Base-by-base conservation (phyloP, 2,329 filamentous ascomycete species). In the Trichophyton schoenleinii region DNA sequence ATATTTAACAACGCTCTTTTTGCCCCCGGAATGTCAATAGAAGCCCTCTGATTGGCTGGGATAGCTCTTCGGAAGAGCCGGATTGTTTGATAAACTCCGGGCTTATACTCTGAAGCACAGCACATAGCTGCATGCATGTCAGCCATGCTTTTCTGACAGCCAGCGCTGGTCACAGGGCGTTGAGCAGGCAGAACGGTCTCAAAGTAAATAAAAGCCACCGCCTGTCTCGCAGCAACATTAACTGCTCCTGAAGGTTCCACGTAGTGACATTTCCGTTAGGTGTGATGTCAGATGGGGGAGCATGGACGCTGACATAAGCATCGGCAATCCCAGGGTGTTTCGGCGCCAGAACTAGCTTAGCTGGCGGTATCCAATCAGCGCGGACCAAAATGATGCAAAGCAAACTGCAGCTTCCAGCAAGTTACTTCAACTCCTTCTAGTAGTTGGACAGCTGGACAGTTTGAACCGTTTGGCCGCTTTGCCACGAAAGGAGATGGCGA, bases 321-420 rank as follows among this genome's bases (percentile, higher is more conserved):
- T 55, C 52, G 52, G 52, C 52, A 55, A 55, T 55, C 18, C 9
- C 52, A 55, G 52, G 52, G 28, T 34, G 52, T 55, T 55, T 55
- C 11, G 15, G 28, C 8, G 2, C 52, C 7, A 15, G 52, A 18
- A 28, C 18, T 6, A 52, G 18, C 34, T 38, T 13, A 28, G 34
- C 34, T 38, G 1, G 8, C 3, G 34, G 34, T 38, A 38, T 38
- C 34, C 34, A 38, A 38, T 38, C 34, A 38, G 34, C 1, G 34
- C 13, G 34, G 34, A 38, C 11, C 34, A 13, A 38, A 13, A 13
- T 11, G 34, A 38, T 38, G 34, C 34, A 38, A 38, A 38, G 13
- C 11, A 2, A 42, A 42, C 28, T 7, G 28, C 28, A 31, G 6
- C 28, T 31, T 31, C 28, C 28, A 31, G 6, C 28, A 31, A 31